These are phyloP conservation scores for Holtermannia corniformis DNA, from an alignment of 768 basidiomycete genomes.

Conservation along the genomic window DNA sequence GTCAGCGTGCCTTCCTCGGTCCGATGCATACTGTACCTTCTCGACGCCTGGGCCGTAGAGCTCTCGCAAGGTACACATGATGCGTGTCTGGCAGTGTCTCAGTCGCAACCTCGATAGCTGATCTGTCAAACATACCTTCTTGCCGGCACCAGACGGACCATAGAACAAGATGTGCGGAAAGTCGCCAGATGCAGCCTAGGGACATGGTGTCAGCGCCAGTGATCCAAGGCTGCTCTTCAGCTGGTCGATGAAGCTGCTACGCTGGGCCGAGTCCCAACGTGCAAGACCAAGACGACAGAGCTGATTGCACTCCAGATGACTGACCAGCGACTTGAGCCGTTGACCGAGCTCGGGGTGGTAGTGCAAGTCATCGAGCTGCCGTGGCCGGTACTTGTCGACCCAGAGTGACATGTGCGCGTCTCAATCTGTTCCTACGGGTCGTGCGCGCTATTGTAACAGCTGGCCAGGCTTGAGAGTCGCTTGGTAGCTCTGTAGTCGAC, in stretches of 20 bases:
- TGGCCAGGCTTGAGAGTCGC: too few relatives aligned
- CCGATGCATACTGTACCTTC: conserved; percentile 51
- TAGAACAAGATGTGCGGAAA: conserved; percentile 98
- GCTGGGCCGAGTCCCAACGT: background rate
- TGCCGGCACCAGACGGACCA: conserved; percentile 91
- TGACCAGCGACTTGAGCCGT: conserved; percentile 67
- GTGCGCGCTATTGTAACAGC: too few relatives aligned
- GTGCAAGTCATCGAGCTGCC: conserved; percentile 70
- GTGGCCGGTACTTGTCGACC: conserved; percentile 71
- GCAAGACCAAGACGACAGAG: too few relatives aligned
- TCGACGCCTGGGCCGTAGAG: conserved; percentile 87
- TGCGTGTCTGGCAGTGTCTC: conserved; percentile 53
- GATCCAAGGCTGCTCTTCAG: background rate
- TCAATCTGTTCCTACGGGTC: too few relatives aligned
- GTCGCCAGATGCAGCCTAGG: conserved; percentile 74
- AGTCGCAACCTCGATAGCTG: conserved; percentile 1
- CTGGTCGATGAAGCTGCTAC: background rate
- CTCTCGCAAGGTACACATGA: conserved; percentile 76
- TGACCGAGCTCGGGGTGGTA: conserved; percentile 75
- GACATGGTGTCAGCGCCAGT: conserved; percentile 3
- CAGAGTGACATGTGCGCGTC: conserved; percentile 48
- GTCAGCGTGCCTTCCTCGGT: background rate
- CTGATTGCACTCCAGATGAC: too few relatives aligned
- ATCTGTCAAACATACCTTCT: conserved; percentile 51
- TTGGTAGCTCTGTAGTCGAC: too few relatives aligned